Evolutionary conservation across 495 filamentous ascomycete genomes (phyloP).

Genomic region (Cenococcum geophilum): DNA sequence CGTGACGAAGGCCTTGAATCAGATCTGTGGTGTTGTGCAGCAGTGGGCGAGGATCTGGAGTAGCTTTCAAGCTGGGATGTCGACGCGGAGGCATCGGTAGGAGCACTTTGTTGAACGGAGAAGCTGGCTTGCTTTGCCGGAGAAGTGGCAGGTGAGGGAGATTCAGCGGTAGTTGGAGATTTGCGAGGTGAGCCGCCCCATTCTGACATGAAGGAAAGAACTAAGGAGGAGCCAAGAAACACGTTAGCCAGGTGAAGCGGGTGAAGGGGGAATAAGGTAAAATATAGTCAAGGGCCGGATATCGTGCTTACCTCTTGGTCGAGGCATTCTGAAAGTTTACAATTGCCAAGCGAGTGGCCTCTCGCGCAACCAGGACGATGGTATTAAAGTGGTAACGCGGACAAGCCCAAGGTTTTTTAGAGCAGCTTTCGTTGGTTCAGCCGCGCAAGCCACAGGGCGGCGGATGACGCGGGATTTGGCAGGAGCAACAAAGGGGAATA

Average conservation of each 20-base stretch:
- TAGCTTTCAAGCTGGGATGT: conserved; percentile 24
- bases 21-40: conserved; percentile 15
- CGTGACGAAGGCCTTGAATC: conserved; percentile 47
- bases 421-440: not conserved
- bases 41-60: conserved; percentile 15
- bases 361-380: not conserved
- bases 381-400: not conserved
- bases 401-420: not conserved
- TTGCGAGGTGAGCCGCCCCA: conserved; percentile 46
- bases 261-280: not conserved
- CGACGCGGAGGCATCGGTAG: conserved; percentile 14
- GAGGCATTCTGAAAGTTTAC: conserved; percentile 16
- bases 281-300: not conserved
- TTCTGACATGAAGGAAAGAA: conserved; percentile 58
- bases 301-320: conserved; percentile 21
- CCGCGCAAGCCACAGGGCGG: conserved; percentile 19
- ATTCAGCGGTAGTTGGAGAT: conserved; percentile 27
- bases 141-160: conserved; percentile 22
- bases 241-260: not conserved
- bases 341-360: not conserved
- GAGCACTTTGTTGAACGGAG: conserved; percentile 4
- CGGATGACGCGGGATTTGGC: conserved; percentile 9
- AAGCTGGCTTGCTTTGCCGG: conserved; percentile 14
- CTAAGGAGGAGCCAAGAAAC: conserved; percentile 33
- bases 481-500: not conserved